These are phyloP conservation scores for Geranium incanum DNA, from an alignment of 441 rosid species.

Conservation along the genomic window DNA sequence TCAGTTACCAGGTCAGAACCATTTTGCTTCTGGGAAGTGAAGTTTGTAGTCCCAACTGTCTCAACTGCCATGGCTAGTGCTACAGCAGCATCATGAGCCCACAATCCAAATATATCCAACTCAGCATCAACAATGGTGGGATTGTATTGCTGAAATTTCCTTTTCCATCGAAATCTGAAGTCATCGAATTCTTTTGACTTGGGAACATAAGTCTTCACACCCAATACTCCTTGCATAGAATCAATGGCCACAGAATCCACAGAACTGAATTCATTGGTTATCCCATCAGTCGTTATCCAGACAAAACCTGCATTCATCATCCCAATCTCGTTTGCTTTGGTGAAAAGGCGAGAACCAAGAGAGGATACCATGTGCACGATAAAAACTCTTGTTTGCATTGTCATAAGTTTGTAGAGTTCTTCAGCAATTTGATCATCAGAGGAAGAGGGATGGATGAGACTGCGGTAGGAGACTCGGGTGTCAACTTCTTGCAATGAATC, in stretches of 20 bases:
- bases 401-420: constrained; percentile 48
- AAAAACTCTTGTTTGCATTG: constrained; percentile 53
- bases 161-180: constrained; percentile 18
- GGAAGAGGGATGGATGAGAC: constrained; percentile 33
- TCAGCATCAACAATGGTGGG: constrained; percentile 18
- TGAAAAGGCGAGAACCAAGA: constrained; percentile 38
- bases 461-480: constrained; percentile 32
- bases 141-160: constrained; percentile 25
- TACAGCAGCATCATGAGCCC: constrained; percentile 51
- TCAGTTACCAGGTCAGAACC: constrained; percentile 22
- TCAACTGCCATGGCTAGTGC: constrained; percentile 57
- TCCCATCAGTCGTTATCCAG: constrained; percentile 51
- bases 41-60: constrained; percentile 24
- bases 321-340: constrained; percentile 41
- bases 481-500: constrained; percentile 40
- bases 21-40: constrained; percentile 16
- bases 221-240: constrained; percentile 47
- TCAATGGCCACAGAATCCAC: constrained; percentile 9
- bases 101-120: constrained; percentile 31
- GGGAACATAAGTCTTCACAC: constrained; percentile 34
- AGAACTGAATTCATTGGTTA: constrained; percentile 22
- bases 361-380: constrained; percentile 29
- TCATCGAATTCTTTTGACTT: constrained; percentile 17
- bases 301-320: constrained; percentile 49
- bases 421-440: constrained; percentile 29